Conservation (phyloP, 2,329 filamentous ascomycete species). For the Macroventuria anomochaeta region DNA sequence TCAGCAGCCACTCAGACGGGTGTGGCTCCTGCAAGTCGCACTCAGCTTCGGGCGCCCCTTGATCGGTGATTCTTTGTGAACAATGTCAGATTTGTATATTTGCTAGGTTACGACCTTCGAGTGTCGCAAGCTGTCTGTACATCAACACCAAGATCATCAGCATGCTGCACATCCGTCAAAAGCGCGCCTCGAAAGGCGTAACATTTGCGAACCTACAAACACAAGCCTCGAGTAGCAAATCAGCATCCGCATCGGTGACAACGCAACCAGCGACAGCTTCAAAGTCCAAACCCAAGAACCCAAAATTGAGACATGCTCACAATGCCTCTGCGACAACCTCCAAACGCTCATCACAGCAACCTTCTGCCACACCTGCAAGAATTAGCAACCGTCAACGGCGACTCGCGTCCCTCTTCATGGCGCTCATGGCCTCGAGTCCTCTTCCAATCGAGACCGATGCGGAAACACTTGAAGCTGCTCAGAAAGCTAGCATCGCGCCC, state of each 20-base stretch:
- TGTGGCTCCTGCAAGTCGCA: conserved; percentile 14
- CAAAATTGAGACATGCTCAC: neutral
- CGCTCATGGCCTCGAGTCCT: conserved; percentile 23
- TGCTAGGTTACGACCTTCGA: neutral
- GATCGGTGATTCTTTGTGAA: neutral
- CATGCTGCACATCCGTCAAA: conserved; percentile 11
- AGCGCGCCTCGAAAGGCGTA: conserved; percentile 1
- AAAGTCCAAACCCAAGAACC: neutral
- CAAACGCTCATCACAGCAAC: neutral
- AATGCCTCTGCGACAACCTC: neutral
- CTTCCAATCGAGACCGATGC: conserved; percentile 26
- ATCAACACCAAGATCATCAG: neutral
- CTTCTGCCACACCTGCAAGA: neutral
- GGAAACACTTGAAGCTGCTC: conserved; percentile 25
- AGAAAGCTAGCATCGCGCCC: conserved; percentile 14
- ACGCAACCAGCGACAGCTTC: neutral
- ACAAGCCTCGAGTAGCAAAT: conserved; percentile 8
- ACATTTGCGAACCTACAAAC: conserved; percentile 1
- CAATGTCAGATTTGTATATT: conserved; percentile 11
- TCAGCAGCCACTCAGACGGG: conserved; percentile 20
- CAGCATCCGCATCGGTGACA: neutral
- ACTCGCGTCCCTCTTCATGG: conserved; percentile 27
- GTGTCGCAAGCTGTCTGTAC: neutral
- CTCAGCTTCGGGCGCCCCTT: conserved; percentile 22
- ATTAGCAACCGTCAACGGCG: conserved; percentile 22